These are phyloP conservation scores for Mrakia blollopis DNA, from an alignment of 768 basidiomycete genomes.

Conservation along the genomic window DNA sequence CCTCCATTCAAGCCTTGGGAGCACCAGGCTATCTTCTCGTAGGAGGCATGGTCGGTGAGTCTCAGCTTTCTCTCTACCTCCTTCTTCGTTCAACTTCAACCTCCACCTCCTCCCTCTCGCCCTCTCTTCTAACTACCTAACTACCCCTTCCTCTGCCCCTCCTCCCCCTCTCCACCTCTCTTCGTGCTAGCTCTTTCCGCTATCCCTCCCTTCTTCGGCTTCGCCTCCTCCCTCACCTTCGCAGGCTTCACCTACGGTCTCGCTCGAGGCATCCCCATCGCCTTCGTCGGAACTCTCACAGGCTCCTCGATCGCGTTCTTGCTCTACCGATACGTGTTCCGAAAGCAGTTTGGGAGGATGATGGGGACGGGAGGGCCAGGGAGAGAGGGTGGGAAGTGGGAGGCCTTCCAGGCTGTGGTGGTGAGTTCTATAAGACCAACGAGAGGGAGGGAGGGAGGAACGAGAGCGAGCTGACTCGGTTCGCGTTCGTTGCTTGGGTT, in stretches of 20 bases:
- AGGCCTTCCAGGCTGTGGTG: constrained; percentile 30
- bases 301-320: constrained; percentile 28
- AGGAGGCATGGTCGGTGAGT: constrained; percentile 18
- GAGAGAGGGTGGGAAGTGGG: constrained; percentile 27
- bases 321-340: constrained; percentile 25
- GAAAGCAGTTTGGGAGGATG: constrained; percentile 14
- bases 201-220: constrained; percentile 29
- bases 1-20: constrained; percentile 19
- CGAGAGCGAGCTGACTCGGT: neutral
- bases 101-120: neutral
- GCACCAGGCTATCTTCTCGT: constrained; percentile 21
- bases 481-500: neutral
- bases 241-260: constrained; percentile 30
- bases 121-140: neutral
- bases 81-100: too few relatives aligned
- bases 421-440: neutral
- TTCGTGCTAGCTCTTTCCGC: constrained; percentile 5
- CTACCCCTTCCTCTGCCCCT: neutral
- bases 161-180: neutral
- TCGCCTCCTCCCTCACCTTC: constrained; percentile 29
- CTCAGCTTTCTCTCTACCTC: neutral
- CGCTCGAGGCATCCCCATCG: constrained; percentile 23
- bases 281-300: constrained; percentile 10
- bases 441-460: neutral
- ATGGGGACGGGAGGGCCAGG: constrained; percentile 18